phyloP scores from a whole-genome alignment of 2,329 filamentous ascomycete genomes.

The Cercospora zeina region DNA sequence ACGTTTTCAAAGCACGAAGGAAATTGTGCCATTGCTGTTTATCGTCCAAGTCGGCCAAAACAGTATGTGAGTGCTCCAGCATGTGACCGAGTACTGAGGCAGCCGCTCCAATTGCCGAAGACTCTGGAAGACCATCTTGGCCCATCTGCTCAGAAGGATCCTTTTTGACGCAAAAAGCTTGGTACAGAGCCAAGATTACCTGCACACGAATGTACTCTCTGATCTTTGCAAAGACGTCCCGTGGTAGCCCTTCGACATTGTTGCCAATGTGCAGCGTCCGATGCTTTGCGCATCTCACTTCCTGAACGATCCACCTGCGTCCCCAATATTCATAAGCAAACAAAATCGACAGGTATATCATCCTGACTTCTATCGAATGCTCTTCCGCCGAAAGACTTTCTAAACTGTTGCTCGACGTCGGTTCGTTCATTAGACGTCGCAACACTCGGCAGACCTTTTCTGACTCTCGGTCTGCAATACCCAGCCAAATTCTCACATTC shows the following conservation, averaged over 20 bases:
- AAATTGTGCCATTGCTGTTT: slow-evolving; percentile 10
- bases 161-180: neutral
- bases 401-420: neutral
- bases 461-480: neutral
- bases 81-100: neutral
- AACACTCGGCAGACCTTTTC: neutral
- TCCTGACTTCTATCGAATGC: neutral
- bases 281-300: slow-evolving; percentile 9
- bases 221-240: slow-evolving; percentile 8
- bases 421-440: neutral
- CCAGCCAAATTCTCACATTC: slow-evolving; percentile 20
- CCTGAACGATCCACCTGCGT: slow-evolving; percentile 19
- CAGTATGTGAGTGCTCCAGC: slow-evolving; percentile 3
- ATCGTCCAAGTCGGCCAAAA: slow-evolving; percentile 3
- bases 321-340: slow-evolving; percentile 9
- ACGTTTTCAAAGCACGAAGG: slow-evolving; percentile 4
- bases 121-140: neutral
- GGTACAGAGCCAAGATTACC: neutral
- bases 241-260: neutral
- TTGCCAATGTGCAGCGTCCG: slow-evolving; percentile 9
- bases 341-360: slow-evolving; percentile 1
- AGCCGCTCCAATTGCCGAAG: neutral
- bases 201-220: slow-evolving; percentile 13
- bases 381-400: neutral
- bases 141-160: neutral